phyloP scores from a whole-genome alignment of 257 asterid genomes.

The Vinca minor region DNA sequence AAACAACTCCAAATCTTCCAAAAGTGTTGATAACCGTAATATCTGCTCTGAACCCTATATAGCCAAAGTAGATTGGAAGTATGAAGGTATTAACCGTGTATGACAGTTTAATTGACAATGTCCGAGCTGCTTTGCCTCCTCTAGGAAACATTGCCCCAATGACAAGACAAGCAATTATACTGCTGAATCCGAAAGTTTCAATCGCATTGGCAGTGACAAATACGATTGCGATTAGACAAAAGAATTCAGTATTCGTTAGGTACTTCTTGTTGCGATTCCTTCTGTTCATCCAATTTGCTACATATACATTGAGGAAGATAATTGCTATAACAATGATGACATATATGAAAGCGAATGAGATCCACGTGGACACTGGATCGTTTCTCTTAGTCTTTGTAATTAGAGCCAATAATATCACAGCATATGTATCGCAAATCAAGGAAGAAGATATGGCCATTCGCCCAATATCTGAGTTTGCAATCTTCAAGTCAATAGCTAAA shows the following conservation, averaged over 20 bases:
- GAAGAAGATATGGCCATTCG: slow-evolving; percentile 75
- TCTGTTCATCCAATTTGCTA: slow-evolving; percentile 61
- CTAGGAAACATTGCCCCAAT: slow-evolving; percentile 84
- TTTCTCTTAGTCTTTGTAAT: slow-evolving; percentile 33
- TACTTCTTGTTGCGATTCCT: slow-evolving; percentile 71
- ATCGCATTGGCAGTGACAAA: slow-evolving; percentile 63
- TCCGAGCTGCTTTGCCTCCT: slow-evolving; percentile 83
- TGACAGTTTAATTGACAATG: slow-evolving; percentile 68
- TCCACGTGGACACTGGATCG: slow-evolving; percentile 22
- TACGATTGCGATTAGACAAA: slow-evolving; percentile 51
- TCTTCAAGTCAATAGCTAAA: slow-evolving; percentile 72
- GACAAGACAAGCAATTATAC: slow-evolving; percentile 71
- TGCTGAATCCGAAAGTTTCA: slow-evolving; percentile 72
- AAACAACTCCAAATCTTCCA: slow-evolving; percentile 40
- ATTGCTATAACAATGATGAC: slow-evolving; percentile 37
- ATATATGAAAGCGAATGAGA: slow-evolving; percentile 32
- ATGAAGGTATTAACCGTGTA: slow-evolving; percentile 73
- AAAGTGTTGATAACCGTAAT: slow-evolving; percentile 41
- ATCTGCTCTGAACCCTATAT: slow-evolving; percentile 82
- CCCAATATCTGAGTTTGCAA: slow-evolving; percentile 74
- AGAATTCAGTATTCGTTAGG: slow-evolving; percentile 63
- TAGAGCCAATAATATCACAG: slow-evolving; percentile 52
- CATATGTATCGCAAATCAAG: slow-evolving; percentile 59
- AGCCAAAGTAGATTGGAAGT: slow-evolving; percentile 90
- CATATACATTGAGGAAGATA: slow-evolving; percentile 40